Conservation (phyloP, 202 grass and related monocot genomes). For the Zoysia matrella region DNA sequence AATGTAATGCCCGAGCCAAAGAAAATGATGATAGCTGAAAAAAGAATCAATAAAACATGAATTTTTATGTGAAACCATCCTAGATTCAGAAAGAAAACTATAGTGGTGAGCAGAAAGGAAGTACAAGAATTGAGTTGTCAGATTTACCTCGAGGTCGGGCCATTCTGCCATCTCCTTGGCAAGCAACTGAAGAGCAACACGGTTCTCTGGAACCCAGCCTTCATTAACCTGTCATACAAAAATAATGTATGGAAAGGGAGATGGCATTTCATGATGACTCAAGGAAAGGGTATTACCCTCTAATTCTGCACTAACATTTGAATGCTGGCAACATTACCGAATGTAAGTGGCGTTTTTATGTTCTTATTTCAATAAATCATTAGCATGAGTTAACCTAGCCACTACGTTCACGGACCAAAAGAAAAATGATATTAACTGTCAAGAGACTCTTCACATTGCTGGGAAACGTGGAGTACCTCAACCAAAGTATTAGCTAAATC, state of each 20-base stretch:
- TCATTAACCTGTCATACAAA: slow-evolving; percentile 71
- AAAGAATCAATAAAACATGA: neutral
- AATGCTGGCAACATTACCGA: no score
- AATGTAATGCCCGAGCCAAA: neutral
- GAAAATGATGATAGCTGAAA: no score
- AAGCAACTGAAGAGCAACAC: slow-evolving; percentile 71
- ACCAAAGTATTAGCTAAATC: slow-evolving; percentile 84
- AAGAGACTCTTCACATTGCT: neutral
- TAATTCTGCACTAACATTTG: neutral
- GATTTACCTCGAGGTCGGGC: slow-evolving; percentile 77
- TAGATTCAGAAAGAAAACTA: neutral
- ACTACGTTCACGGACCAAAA: neutral
- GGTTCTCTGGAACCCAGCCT: slow-evolving; percentile 81
- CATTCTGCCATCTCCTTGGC: slow-evolving; percentile 91
- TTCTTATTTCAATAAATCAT: neutral
- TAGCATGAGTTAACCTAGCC: neutral
- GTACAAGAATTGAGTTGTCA: no score
- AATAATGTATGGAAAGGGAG: no score
- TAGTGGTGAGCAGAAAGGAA: neutral
- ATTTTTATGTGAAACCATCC: slow-evolving; percentile 6
- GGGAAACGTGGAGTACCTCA: slow-evolving; percentile 60
- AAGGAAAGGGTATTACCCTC: slow-evolving; percentile 8
- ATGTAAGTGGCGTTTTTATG: no score
- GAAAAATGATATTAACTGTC: neutral
- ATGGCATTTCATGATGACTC: slow-evolving; percentile 8